Base-by-base conservation (phyloP, 176 grass and related monocot species). In the Cymbopogon citratus region DNA sequence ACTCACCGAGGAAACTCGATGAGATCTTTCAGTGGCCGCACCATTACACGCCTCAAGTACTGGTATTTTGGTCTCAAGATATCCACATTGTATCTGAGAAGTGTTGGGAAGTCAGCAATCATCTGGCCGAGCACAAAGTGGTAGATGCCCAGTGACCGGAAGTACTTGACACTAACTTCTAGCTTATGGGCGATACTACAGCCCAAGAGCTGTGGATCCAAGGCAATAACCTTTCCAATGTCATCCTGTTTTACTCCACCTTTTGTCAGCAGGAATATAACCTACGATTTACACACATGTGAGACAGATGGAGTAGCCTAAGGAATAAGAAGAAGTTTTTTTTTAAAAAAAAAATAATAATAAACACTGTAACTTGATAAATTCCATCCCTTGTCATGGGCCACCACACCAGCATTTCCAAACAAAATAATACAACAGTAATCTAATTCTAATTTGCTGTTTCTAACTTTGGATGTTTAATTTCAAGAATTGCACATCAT, bases 41-140 rank as follows among this genome's bases (percentile, higher is more conserved):
- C 90, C 95, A 98, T 98, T 63, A 98, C 86, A n/a, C 90, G 90
- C 69, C 95, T 91, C 54, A 98, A 85, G 71, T 98, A 98, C 79
- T 70, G 80, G 84, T 98, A 94, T 86, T 98, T 98, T 18, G 92
- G 90, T 35, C 84, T 91, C 15, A 98, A 76, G 62, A 91, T 60
- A 27, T 98, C 92, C 36, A 88, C 77, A 31, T 91, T 98, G 78
- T 98, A 95, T 80, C 95, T 79, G 26, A 98, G 90, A 65, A 98
- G 90, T 19, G 91, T 92, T 28, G 95, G 95, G 68, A 98, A 98
- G 63, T 98, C 87, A 0, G 92, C 88, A 77, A 98, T 67, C 95
- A 98, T 98, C 73, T 91, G 82, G 31, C 95, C 95, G 1, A 98
- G 88, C 27, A 80, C 70, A 2, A 76, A 75, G 65, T 92, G 90